These are phyloP conservation scores for Citrus unshiu DNA, from an alignment of 345 rosid genomes.

Conservation along the genomic window DNA sequence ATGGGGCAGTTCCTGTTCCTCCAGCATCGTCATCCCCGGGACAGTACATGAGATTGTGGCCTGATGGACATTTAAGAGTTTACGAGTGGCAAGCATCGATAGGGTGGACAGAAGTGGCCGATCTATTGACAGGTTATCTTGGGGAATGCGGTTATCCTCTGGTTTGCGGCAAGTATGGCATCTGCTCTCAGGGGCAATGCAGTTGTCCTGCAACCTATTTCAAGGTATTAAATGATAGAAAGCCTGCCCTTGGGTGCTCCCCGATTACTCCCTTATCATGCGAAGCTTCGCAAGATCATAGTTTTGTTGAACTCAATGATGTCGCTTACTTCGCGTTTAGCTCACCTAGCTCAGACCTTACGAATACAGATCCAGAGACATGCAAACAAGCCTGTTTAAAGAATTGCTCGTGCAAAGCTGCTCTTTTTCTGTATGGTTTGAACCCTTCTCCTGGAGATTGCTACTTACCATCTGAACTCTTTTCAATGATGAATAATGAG, in stretches of 20 bases:
- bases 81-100: slow-evolving; percentile 4
- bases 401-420: slow-evolving; percentile 28
- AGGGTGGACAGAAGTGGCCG: slow-evolving; percentile 15
- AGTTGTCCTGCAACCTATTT: slow-evolving; percentile 26
- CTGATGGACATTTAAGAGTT: slow-evolving; percentile 30
- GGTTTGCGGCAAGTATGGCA: slow-evolving; percentile 33
- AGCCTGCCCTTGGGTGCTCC: slow-evolving; percentile 29
- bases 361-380: neutral
- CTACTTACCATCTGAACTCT: slow-evolving; percentile 1
- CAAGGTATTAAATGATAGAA: neutral
- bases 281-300: slow-evolving; percentile 10
- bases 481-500: neutral
- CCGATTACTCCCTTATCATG: slow-evolving; percentile 12
- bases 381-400: slow-evolving; percentile 18
- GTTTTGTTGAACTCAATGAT: slow-evolving; percentile 18
- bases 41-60: slow-evolving; percentile 13
- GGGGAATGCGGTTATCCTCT: slow-evolving; percentile 25
- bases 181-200: slow-evolving; percentile 25
- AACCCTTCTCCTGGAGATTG: neutral
- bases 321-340: slow-evolving; percentile 2
- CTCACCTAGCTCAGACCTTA: neutral
- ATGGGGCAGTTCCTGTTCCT: neutral
- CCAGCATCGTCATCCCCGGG: neutral
- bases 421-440: slow-evolving; percentile 3
- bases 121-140: slow-evolving; percentile 1